Percentiles rank a stretch among this genome's conserved stretches.
Evolutionary conservation across 2,329 filamentous ascomycete species (phyloP).

Genomic region (Mycosphaerella arachidis): DNA sequence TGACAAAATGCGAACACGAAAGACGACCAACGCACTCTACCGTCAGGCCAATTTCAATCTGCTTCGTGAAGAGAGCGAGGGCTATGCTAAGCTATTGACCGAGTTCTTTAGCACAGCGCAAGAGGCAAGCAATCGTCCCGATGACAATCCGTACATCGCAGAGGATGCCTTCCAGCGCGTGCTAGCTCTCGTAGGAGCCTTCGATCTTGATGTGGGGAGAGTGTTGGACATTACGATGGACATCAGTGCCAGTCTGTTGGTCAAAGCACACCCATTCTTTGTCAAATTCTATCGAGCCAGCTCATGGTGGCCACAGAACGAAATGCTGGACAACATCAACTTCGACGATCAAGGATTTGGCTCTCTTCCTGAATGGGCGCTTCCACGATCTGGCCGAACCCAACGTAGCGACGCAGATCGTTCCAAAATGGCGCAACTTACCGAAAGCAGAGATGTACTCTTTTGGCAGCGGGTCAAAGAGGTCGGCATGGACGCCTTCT

Average conservation of each 20-base stretch:
- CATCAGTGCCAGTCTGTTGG: constrained; percentile 86
- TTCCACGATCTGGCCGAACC: constrained; percentile 65
- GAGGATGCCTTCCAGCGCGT: constrained; percentile 85
- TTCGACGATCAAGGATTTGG: constrained; percentile 50
- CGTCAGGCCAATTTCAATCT: constrained; percentile 96
- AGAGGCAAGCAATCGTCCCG: constrained; percentile 53
- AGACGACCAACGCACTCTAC: constrained; percentile 89
- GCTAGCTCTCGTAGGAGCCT: constrained; percentile 92
- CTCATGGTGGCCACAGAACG: constrained; percentile 88
- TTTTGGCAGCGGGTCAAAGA: constrained; percentile 82
- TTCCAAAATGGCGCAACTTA: constrained; percentile 51
- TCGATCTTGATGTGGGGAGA: constrained; percentile 91
- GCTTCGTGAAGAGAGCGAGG: constrained; percentile 89
- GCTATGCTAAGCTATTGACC: constrained; percentile 92
- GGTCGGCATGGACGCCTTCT: constrained; percentile 77
- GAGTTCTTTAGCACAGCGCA: constrained; percentile 89
- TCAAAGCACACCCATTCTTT: constrained; percentile 91
- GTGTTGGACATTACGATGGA: constrained; percentile 92
- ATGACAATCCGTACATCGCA: constrained; percentile 72
- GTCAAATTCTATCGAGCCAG: constrained; percentile 86
- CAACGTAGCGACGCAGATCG: constrained; percentile 65
- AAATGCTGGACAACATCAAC: constrained; percentile 47
- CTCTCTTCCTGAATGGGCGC: constrained; percentile 80
- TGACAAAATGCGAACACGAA: constrained; percentile 73
- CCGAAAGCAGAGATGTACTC: constrained; percentile 61